Evolutionary conservation across 2,329 filamentous ascomycete species (phyloP).

Genomic region (Chaetomiaceae sp.): DNA sequence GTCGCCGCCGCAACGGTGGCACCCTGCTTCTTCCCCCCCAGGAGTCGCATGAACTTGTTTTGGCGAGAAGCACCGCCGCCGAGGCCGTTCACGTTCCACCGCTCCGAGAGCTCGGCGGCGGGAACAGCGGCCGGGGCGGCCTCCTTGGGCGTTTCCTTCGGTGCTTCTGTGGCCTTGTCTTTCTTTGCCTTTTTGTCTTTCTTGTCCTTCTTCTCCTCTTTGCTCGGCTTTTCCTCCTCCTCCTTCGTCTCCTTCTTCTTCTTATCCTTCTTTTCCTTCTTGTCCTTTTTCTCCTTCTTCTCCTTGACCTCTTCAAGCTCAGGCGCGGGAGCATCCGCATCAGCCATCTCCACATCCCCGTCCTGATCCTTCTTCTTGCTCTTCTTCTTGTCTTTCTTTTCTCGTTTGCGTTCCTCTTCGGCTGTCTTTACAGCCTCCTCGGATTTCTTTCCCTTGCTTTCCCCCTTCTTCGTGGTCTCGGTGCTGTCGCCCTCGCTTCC

Average conservation of each 20-base stretch:
- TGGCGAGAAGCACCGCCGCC: conserved; percentile 48
- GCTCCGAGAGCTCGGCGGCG: conserved; percentile 32
- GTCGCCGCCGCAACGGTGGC: conserved; percentile 20
- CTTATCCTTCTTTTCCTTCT: conserved; percentile 4
- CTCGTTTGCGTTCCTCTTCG: conserved; percentile 3
- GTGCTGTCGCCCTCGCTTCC: neutral
- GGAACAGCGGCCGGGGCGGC: conserved; percentile 19
- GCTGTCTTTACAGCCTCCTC: neutral
- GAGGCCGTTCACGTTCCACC: conserved; percentile 51
- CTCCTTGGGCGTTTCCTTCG: conserved; percentile 1
- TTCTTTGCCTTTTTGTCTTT: conserved; percentile 15
- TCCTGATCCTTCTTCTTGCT: conserved; percentile 1
- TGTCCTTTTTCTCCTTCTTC: conserved; percentile 1
- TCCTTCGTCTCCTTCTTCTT: conserved; percentile 17
- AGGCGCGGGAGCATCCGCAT: neutral
- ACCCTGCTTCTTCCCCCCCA: conserved; percentile 48
- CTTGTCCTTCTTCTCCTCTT: conserved; percentile 16
- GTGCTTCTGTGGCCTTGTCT: conserved; percentile 3
- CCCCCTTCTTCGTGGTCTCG: neutral
- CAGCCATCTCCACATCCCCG: conserved; percentile 10
- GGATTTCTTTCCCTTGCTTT: conserved; percentile 4
- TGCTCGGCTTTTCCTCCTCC: conserved; percentile 7
- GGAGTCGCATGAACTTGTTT: conserved; percentile 52
- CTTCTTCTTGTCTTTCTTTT: conserved; percentile 6
- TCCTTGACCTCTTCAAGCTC: conserved; percentile 4